These are phyloP conservation scores for Lactarius hatsudake DNA, from an alignment of 768 basidiomycete genomes.

Conservation along the genomic window DNA sequence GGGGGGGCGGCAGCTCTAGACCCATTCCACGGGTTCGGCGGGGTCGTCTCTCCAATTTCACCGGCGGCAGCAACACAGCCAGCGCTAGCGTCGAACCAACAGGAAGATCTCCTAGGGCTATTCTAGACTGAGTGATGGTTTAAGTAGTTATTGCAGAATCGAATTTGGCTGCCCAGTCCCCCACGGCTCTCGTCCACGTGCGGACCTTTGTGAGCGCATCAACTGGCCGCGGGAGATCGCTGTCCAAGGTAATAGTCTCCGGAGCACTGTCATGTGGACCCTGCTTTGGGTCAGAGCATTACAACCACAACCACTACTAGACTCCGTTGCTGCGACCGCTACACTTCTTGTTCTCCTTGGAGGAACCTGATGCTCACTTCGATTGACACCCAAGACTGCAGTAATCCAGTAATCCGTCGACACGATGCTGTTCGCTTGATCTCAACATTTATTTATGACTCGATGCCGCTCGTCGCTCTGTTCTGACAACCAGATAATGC, in stretches of 20 bases:
- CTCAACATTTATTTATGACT: not conserved
- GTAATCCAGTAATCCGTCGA: not conserved
- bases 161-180: not conserved
- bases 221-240: not conserved
- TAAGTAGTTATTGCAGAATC: conserved; percentile 15
- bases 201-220: not conserved
- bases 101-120: conserved; percentile 20
- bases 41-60: conserved; percentile 23
- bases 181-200: not conserved
- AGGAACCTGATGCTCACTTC: too few species aligned
- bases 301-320: too few species aligned
- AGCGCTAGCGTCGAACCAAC: conserved; percentile 18
- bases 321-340: too few species aligned
- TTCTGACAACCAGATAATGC: too few species aligned
- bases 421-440: not conserved
- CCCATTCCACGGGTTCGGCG: conserved; percentile 20
- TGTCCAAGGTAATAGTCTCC: not conserved
- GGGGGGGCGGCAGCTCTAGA: conserved; percentile 27
- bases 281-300: not conserved
- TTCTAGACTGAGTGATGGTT: conserved; percentile 22
- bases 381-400: not conserved
- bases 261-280: not conserved
- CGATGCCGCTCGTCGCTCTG: too few species aligned
- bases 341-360: too few species aligned
- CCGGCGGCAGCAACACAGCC: conserved; percentile 23